These are phyloP conservation scores for Leccinum pachyderme DNA, from an alignment of 1,284 basidiomycete species.

Conservation along the genomic window DNA sequence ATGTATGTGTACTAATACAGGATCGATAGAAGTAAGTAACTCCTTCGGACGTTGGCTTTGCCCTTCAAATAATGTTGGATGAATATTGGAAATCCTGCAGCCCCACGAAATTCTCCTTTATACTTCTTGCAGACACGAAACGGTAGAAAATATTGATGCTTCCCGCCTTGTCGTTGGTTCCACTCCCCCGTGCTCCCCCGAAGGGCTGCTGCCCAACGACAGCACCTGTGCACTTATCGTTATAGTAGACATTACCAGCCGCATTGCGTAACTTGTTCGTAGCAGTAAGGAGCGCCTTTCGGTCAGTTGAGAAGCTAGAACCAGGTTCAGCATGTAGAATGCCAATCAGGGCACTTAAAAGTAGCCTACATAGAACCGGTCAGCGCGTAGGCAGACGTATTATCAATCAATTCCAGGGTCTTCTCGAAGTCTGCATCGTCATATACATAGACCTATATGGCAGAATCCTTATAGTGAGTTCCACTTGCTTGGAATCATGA, in stretches of 20 bases:
- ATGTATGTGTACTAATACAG: neutral
- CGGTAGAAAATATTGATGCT: slow-evolving; percentile 89
- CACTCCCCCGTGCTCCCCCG: slow-evolving; percentile 89
- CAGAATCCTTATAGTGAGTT: slow-evolving; percentile 7
- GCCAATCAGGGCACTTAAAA: neutral
- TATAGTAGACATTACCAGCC: slow-evolving; percentile 92
- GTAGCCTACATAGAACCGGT: slow-evolving; percentile 81
- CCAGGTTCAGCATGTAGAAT: neutral
- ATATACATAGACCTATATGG: slow-evolving; percentile 73
- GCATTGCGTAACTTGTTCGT: slow-evolving; percentile 82
- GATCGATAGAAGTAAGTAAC: neutral
- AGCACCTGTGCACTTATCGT: slow-evolving; percentile 95
- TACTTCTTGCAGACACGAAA: slow-evolving; percentile 86
- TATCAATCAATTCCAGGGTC: slow-evolving; percentile 86
- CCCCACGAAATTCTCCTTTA: slow-evolving; percentile 94
- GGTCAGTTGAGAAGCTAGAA: slow-evolving; percentile 76
- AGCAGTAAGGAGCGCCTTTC: slow-evolving; percentile 72
- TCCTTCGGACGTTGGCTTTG: neutral
- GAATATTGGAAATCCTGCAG: slow-evolving; percentile 81
- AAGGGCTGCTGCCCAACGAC: slow-evolving; percentile 97
- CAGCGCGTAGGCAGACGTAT: slow-evolving; percentile 85
- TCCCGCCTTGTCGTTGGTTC: slow-evolving; percentile 98
- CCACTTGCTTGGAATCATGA: neutral
- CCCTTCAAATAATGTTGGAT: slow-evolving; percentile 69
- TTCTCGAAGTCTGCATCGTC: slow-evolving; percentile 82